Percentiles rank a stretch among this genome's conserved stretches.
Conservation (phyloP, 495 filamentous ascomycete genomes). For the Aspergillus bertholletiae region DNA sequence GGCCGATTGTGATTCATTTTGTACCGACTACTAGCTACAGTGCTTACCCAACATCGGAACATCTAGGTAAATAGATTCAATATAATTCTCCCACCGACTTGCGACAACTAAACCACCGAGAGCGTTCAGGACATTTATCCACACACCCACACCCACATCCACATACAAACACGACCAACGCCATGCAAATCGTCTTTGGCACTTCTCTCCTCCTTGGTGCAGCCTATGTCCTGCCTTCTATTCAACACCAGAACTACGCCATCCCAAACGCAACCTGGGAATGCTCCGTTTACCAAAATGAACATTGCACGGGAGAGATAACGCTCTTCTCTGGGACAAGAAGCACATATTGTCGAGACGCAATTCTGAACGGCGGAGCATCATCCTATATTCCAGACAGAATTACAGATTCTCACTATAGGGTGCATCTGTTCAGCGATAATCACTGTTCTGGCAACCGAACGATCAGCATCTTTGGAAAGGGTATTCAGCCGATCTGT, state of each 20-base stretch:
- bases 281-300: constrained; percentile 8
- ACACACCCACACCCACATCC: too few relatives aligned
- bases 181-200: neutral
- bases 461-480: neutral
- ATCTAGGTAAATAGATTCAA: neutral
- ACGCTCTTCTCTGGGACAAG: constrained; percentile 10
- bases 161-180: too few relatives aligned
- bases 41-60: neutral
- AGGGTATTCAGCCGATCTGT: neutral
- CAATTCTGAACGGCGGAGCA: constrained; percentile 11
- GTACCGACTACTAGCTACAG: neutral
- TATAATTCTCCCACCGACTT: neutral
- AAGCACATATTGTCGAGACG: neutral
- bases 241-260: neutral
- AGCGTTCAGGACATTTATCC: neutral
- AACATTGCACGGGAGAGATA: constrained; percentile 9
- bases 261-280: constrained; percentile 4
- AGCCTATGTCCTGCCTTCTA: neutral
- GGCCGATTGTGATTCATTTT: neutral
- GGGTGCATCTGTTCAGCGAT: neutral
- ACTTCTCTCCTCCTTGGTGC: neutral
- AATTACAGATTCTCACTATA: neutral
- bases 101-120: neutral
- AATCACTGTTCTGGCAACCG: neutral
- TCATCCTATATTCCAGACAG: constrained; percentile 5